Evolutionary conservation across 441 rosid genomes (phyloP).

Genomic region (Hura crepitans): DNA sequence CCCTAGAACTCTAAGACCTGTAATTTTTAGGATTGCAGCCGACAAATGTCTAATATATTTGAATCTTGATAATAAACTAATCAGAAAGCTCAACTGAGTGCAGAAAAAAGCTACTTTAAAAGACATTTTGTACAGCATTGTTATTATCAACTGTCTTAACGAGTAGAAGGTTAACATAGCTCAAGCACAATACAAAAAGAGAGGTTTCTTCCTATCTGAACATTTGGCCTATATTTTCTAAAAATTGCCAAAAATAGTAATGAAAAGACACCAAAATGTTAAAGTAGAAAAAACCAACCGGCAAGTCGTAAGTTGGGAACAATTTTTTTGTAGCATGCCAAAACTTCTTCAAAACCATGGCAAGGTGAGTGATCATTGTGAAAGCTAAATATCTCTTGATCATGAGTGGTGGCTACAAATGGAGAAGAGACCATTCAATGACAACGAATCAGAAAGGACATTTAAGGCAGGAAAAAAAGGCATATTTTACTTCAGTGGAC

Average conservation of each 20-base stretch:
- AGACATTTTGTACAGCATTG: neutral
- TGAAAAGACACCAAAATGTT: neutral
- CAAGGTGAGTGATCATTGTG: constrained; percentile 68
- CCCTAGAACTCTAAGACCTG: no score
- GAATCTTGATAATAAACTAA: neutral
- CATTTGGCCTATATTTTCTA: neutral
- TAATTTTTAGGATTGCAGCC: neutral
- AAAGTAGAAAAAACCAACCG: constrained; percentile 35
- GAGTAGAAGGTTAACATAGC: no score
- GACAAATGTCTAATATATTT: neutral
- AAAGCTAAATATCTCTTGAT: constrained; percentile 68
- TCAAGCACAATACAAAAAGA: no score
- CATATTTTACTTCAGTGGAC: neutral
- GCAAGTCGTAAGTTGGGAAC: constrained; percentile 59
- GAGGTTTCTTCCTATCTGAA: no score
- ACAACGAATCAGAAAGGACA: neutral
- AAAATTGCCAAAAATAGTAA: neutral
- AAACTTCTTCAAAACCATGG: constrained; percentile 80
- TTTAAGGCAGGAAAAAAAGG: neutral
- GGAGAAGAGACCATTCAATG: neutral
- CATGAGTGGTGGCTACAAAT: constrained; percentile 63
- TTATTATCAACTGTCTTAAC: neutral
- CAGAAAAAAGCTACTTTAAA: neutral
- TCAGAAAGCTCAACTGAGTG: neutral
- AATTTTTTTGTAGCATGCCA: constrained; percentile 59